These are phyloP conservation scores for Dothistroma septosporum DNA, from an alignment of 2,329 filamentous ascomycete genomes.

Conservation along the genomic window DNA sequence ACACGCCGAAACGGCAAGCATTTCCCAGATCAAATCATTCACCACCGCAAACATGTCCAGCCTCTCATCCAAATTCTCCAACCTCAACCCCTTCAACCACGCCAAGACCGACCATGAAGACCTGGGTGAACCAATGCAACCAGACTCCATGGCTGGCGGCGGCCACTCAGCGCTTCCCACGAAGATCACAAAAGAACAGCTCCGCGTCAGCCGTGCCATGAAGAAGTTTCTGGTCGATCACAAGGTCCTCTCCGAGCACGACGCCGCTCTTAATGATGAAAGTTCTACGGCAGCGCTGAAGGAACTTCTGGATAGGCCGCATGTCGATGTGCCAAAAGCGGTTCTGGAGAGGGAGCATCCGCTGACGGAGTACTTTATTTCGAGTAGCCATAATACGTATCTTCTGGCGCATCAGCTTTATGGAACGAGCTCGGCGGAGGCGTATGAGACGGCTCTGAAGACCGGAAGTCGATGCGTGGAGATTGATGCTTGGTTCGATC, in stretches of 20 bases:
- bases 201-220: constrained; percentile 58
- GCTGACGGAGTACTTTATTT: constrained; percentile 67
- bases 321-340: constrained; percentile 54
- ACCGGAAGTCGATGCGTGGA: constrained; percentile 67
- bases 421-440: constrained; percentile 58
- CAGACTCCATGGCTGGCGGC: constrained; percentile 53
- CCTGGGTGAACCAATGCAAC: constrained; percentile 51
- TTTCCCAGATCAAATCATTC: background rate
- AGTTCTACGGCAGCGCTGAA: constrained; percentile 48
- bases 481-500: constrained; percentile 62
- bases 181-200: constrained; percentile 48
- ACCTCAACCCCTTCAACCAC: constrained; percentile 41
- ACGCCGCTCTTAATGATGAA: constrained; percentile 47
- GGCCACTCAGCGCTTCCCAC: constrained; percentile 52
- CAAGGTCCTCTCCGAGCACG: constrained; percentile 47
- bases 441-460: constrained; percentile 59
- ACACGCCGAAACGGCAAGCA: background rate
- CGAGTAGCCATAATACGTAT: constrained; percentile 71
- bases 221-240: constrained; percentile 54
- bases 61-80: constrained; percentile 32
- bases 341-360: constrained; percentile 57
- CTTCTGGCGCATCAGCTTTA: constrained; percentile 66
- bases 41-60: constrained; percentile 7
- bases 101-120: constrained; percentile 47
- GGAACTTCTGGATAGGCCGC: constrained; percentile 53